A percentile compares a stretch with the other conserved stretches of the same genome.
Conservation (phyloP, 305 asterid genomes). For the Fraxinus velutina region DNA sequence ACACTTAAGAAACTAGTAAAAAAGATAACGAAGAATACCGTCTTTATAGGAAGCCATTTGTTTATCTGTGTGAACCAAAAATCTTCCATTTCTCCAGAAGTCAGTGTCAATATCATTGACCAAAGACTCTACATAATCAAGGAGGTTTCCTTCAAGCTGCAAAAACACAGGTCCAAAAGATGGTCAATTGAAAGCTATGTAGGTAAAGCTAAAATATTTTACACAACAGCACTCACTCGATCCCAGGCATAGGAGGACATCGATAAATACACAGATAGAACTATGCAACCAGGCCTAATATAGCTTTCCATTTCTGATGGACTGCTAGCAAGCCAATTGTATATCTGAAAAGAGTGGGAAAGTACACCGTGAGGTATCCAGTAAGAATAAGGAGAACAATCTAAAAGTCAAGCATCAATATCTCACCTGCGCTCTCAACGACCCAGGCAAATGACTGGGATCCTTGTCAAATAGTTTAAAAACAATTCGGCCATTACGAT, state of each 20-base stretch:
- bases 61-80: constrained; percentile 54
- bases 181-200: constrained; percentile 19
- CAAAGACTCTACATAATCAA: constrained; percentile 45
- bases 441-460: constrained; percentile 80
- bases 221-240: constrained; percentile 53
- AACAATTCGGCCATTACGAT: constrained; percentile 72
- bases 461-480: constrained; percentile 89
- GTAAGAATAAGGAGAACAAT: constrained; percentile 8
- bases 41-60: constrained; percentile 61
- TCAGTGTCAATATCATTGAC: constrained; percentile 44
- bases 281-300: constrained; percentile 85
- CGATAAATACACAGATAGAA: constrained; percentile 62
- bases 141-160: constrained; percentile 71
- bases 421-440: constrained; percentile 64
- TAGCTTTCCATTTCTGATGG: constrained; percentile 91
- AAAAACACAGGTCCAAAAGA: constrained; percentile 21
- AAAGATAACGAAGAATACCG: constrained; percentile 35
- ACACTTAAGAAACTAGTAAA: neutral
- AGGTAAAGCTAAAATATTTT: constrained; percentile 7
- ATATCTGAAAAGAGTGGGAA: constrained; percentile 43
- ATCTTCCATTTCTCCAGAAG: constrained; percentile 71
- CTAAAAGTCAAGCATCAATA: constrained; percentile 16
- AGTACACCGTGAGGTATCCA: neutral
- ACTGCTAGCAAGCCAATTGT: constrained; percentile 71
- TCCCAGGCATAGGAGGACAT: constrained; percentile 72